A percentile compares a stretch with the other conserved stretches of the same genome.
These are phyloP conservation scores for Cyathus striatus DNA, from an alignment of 768 basidiomycete species.

Conservation along the genomic window DNA sequence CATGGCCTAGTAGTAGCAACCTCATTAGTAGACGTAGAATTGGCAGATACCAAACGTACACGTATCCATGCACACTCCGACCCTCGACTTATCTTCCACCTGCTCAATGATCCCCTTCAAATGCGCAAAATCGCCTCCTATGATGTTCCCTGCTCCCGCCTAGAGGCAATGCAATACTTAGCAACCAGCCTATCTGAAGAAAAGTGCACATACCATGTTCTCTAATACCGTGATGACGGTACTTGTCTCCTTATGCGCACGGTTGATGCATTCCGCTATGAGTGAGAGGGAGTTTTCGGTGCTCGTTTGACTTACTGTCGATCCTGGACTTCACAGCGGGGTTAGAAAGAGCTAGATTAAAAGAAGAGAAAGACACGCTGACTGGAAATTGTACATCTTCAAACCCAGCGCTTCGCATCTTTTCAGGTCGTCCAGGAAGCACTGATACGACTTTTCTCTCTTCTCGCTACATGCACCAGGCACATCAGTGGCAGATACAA, in stretches of 20 bases:
- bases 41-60: too few relatives aligned
- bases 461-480: conserved; percentile 49
- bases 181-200: too few relatives aligned
- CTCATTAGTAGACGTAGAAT: too few relatives aligned
- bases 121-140: conserved; percentile 69
- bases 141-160: conserved; percentile 77
- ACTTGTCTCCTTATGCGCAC: conserved; percentile 57
- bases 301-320: conserved; percentile 68
- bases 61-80: conserved; percentile 85
- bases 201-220: conserved; percentile 60
- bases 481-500: background rate
- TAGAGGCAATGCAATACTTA: too few relatives aligned
- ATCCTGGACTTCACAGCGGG: conserved; percentile 69
- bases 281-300: conserved; percentile 52
- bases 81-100: conserved; percentile 68
- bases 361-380: conserved; percentile 19
- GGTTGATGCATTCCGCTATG: conserved; percentile 72
- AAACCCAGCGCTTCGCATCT: conserved; percentile 76
- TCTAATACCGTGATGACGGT: conserved; percentile 66
- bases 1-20: conserved; percentile 73
- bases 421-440: conserved; percentile 79
- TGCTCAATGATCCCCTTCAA: conserved; percentile 61
- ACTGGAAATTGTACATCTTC: conserved; percentile 83
- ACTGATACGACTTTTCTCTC: conserved; percentile 66
- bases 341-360: background rate